phyloP scores from a whole-genome alignment of 768 basidiomycete genomes.

The Sporobolomyces phaffii region DNA sequence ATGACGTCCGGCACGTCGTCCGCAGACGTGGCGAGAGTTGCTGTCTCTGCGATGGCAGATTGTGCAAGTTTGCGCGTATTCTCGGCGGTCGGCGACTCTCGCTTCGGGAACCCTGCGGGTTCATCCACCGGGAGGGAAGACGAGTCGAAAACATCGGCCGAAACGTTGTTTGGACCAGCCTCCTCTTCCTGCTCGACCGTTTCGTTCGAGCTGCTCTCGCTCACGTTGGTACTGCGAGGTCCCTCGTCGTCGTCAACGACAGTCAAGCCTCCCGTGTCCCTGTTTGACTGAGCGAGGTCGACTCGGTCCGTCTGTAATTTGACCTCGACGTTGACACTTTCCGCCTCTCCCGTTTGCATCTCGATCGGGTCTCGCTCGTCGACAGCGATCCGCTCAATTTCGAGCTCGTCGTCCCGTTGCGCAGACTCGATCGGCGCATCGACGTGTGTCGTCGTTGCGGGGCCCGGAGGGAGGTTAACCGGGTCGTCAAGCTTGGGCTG shows the following conservation, averaged over 20 bases:
- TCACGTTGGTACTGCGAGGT: background rate
- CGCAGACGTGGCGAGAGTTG: too few species aligned
- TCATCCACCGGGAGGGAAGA: too few species aligned
- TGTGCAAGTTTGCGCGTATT: too few species aligned
- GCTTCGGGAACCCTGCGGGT: background rate
- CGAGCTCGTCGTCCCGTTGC: background rate
- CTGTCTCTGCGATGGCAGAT: too few species aligned
- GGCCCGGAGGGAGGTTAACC: slow-evolving; percentile 1
- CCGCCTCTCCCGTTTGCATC: background rate
- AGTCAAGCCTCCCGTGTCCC: background rate
- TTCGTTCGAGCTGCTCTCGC: too few species aligned
- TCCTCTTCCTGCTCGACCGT: too few species aligned
- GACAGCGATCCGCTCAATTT: background rate
- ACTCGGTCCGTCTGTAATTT: background rate
- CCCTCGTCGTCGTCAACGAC: background rate
- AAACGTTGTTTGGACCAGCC: too few species aligned
- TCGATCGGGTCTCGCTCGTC: slow-evolving; percentile 1
- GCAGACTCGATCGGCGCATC: background rate
- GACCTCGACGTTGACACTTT: background rate
- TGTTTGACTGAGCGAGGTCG: background rate
- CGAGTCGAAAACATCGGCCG: too few species aligned
- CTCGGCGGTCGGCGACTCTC: background rate
- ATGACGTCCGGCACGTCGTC: too few species aligned
- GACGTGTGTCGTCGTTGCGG: background rate
- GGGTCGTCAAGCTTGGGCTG: slow-evolving; percentile 16